Percentiles rank a stretch among this genome's conserved stretches.
phyloP scores from a whole-genome alignment of 345 rosid genomes.

The Toxicodendron radicans region DNA sequence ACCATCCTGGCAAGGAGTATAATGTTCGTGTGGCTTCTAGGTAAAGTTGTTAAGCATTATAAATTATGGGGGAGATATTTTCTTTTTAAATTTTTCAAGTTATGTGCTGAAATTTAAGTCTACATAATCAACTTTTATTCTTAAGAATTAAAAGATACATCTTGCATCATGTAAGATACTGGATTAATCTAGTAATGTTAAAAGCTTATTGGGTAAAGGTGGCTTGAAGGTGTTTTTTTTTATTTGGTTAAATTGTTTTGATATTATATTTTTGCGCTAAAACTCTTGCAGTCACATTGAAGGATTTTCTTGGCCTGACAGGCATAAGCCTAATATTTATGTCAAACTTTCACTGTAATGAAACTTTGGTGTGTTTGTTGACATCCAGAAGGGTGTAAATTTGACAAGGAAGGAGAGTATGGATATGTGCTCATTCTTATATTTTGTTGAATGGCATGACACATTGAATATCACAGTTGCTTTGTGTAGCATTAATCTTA shows the following conservation, averaged over 20 bases:
- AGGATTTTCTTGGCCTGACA: background rate
- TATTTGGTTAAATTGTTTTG: too few species aligned
- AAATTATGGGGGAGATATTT: background rate
- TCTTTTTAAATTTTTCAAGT: background rate
- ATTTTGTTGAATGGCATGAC: background rate
- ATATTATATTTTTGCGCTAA: too few species aligned
- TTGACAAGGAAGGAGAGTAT: background rate
- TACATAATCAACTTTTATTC: too few species aligned
- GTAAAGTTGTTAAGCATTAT: slow-evolving; percentile 30
- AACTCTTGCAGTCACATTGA: background rate
- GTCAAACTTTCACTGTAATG: background rate
- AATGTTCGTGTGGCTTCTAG: slow-evolving; percentile 89
- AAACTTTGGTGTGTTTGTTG: background rate
- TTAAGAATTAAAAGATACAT: background rate
- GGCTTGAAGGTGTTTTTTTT: background rate
- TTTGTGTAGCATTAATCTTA: background rate
- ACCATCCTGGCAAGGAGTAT: slow-evolving; percentile 81
- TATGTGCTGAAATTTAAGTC: background rate
- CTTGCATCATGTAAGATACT: background rate
- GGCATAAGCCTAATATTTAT: background rate
- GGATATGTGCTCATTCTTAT: background rate
- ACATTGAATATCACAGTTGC: background rate
- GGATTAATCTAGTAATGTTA: background rate
- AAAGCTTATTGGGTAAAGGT: too few species aligned
- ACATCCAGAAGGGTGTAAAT: background rate